Base-by-base conservation (phyloP, 176 grass and related monocot genomes). In the Rhynchospora breviuscula region DNA sequence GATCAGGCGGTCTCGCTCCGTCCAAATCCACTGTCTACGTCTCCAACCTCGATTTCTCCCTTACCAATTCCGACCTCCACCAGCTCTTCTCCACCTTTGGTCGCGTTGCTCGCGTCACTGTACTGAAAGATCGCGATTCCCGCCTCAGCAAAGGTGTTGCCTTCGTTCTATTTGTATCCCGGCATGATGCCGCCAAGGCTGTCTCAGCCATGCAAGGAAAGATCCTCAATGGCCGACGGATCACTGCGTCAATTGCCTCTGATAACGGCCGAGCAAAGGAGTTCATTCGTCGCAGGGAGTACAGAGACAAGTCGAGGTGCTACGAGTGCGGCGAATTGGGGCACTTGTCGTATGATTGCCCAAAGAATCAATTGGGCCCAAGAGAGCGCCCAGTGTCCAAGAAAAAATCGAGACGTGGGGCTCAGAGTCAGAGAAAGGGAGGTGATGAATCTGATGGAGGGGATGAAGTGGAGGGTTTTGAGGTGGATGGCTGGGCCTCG, bases 1-100 rank as follows among this genome's bases (percentile, higher is more conserved):
- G 94, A 51, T 95, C 93, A 45, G 95, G 93, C 44, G 91, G 96
- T 8, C 91, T 98, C 23, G 96, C 93, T 76, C 96, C 93, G 57
- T 99, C 96, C 25, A 99, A 99, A 52, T 99, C 96, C 48, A 99
- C 93, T 18, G 89, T 99, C 58, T 99, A 99, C 83, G 86, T 93
- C 23, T 99, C 93, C 63, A 95, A 93, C 83, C 84, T 99, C 17
- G 91, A 95, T 68, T 95, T 67, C 86, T 61, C 93, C 19, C 93
- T 99, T 80, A 99, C 96, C 86, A 95, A 99, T 86, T 99, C 96
- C 85, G 96, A 99, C 67, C 93, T 99, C 77, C 91, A 99, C 86
- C 88, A 89, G 48, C 88, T 99, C 86, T 95, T 99, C 89, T 93
- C 93, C 86, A 92, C 88, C 80, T 99, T 99, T 79, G 93, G 96